Evolutionary conservation across 2,329 filamentous ascomycete species (phyloP).

Genomic region (Aspergillus ustus): DNA sequence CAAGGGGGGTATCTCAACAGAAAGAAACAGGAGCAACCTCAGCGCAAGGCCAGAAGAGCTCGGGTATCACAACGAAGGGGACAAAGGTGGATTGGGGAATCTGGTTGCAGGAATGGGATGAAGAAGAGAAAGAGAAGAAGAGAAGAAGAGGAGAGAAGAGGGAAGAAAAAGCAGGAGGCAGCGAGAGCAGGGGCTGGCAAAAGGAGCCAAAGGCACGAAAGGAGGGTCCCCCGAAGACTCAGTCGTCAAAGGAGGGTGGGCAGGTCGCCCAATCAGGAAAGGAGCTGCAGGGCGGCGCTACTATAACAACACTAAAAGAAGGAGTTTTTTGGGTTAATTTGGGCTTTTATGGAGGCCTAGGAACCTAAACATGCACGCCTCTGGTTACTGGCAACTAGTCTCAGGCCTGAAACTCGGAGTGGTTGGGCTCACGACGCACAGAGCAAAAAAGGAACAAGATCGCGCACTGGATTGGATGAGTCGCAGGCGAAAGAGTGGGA

Average conservation of each 20-base stretch:
- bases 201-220: conserved; percentile 24
- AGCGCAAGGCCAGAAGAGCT: conserved; percentile 43
- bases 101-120: conserved; percentile 25
- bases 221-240: background rate
- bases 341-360: background rate
- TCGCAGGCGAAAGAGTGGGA: background rate
- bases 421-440: background rate
- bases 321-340: conserved; percentile 5
- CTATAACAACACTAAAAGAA: background rate
- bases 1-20: conserved; percentile 43
- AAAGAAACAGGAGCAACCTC: conserved; percentile 35
- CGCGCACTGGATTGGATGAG: background rate
- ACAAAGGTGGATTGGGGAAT: conserved; percentile 22
- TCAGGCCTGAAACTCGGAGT: background rate
- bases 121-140: conserved; percentile 32
- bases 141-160: conserved; percentile 32
- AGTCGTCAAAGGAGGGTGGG: conserved; percentile 9
- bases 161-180: conserved; percentile 31
- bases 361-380: background rate
- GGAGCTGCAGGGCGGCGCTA: conserved; percentile 31
- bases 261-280: conserved; percentile 25
- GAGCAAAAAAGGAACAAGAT: background rate
- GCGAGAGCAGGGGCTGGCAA: conserved; percentile 19
- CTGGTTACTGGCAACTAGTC: background rate
- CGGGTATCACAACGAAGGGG: conserved; percentile 44